These are phyloP conservation scores for Boletus insuetus DNA, from an alignment of 768 basidiomycete genomes.

Conservation along the genomic window DNA sequence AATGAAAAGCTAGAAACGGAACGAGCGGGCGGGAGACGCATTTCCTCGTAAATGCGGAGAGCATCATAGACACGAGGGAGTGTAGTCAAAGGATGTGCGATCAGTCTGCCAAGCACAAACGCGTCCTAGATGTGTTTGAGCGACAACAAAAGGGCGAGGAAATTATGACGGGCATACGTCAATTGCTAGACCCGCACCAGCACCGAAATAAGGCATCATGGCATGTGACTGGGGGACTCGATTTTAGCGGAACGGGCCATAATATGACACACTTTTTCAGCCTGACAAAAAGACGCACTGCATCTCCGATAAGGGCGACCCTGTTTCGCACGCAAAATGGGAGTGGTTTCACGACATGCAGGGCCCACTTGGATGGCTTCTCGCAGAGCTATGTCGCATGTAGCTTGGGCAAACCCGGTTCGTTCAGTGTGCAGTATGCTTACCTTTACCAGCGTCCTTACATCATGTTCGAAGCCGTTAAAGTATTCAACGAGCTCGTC, in stretches of 20 bases:
- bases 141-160: background rate
- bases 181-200: conserved; percentile 27
- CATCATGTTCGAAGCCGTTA: conserved; percentile 38
- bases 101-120: conserved; percentile 18
- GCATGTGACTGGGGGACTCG: conserved; percentile 19
- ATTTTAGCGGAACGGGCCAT: background rate
- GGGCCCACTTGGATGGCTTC: conserved; percentile 41
- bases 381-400: conserved; percentile 31
- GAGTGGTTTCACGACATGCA: conserved; percentile 42
- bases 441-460: conserved; percentile 29
- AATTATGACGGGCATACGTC: conserved; percentile 7
- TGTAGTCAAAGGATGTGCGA: conserved; percentile 16
- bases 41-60: conserved; percentile 6
- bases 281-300: conserved; percentile 30
- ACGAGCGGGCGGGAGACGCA: conserved; percentile 13
- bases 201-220: conserved; percentile 24
- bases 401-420: background rate
- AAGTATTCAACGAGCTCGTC: conserved; percentile 35
- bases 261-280: background rate
- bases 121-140: conserved; percentile 9
- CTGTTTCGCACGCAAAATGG: conserved; percentile 37
- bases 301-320: conserved; percentile 50
- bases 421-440: background rate
- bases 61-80: conserved; percentile 1
- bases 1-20: conserved; percentile 16